Evolutionary conservation across 371 early-diverging fungal genomes (phyloP).

Genomic region (Parasitella parasitica): DNA sequence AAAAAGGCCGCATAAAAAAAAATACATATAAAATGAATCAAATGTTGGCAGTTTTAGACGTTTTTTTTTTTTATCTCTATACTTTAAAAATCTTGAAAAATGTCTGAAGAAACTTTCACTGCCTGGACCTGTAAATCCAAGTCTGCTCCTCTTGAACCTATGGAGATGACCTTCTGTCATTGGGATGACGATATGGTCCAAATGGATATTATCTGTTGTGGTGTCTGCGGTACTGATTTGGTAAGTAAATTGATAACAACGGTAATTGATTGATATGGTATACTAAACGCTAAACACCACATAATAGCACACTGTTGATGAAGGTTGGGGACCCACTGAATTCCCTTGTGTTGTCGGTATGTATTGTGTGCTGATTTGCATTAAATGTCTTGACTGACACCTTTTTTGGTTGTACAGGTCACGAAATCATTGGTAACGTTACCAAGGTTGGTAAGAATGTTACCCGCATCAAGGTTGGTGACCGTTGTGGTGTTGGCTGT

Average conservation of each 20-base stretch:
- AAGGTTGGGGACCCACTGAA: slow-evolving; percentile 64
- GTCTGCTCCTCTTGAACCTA: slow-evolving; percentile 24
- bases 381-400: background rate
- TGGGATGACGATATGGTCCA: slow-evolving; percentile 58
- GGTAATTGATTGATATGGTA: background rate
- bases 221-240: slow-evolving; percentile 55
- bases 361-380: background rate
- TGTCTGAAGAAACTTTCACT: slow-evolving; percentile 32
- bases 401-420: slow-evolving; percentile 24
- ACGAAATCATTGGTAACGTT: slow-evolving; percentile 64
- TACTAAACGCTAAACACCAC: too few relatives aligned
- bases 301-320: slow-evolving; percentile 64
- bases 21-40: slow-evolving; percentile 5
- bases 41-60: background rate
- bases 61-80: slow-evolving; percentile 6
- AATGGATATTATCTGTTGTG: slow-evolving; percentile 61
- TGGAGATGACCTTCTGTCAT: slow-evolving; percentile 32
- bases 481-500: slow-evolving; percentile 71
- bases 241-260: background rate
- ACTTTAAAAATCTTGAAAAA: slow-evolving; percentile 6
- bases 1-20: slow-evolving; percentile 11
- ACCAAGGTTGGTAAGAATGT: slow-evolving; percentile 53
- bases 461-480: slow-evolving; percentile 55
- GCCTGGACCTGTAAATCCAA: slow-evolving; percentile 30
- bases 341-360: slow-evolving; percentile 59